A percentile compares a stretch with the other conserved stretches of the same genome.
Evolutionary conservation across 176 grass and related monocot genomes (phyloP).

Genomic region (Carex cristatella): DNA sequence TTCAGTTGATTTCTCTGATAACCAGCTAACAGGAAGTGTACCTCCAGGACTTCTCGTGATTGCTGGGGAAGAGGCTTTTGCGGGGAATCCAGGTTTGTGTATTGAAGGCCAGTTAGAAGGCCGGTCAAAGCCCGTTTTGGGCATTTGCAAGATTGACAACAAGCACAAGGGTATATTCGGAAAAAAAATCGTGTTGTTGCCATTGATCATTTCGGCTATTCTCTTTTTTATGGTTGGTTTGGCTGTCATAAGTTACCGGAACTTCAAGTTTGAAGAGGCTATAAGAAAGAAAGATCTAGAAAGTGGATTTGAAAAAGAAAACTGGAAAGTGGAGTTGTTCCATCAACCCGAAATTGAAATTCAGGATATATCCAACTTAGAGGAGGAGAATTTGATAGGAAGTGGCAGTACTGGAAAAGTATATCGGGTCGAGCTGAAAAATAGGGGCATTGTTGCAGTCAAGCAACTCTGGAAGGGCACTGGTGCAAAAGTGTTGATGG

Average conservation of each 20-base stretch:
- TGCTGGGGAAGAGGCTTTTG: constrained; percentile 40
- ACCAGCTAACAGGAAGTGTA: constrained; percentile 50
- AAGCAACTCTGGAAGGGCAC: constrained; percentile 68
- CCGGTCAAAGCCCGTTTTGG: constrained; percentile 24
- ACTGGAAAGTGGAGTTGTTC: constrained; percentile 88
- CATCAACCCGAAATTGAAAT: constrained; percentile 63
- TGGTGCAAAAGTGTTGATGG: constrained; percentile 49
- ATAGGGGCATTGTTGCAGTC: constrained; percentile 49
- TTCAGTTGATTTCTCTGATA: constrained; percentile 71
- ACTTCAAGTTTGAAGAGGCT: constrained; percentile 55
- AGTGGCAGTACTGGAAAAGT: constrained; percentile 66
- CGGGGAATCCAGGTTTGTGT: constrained; percentile 51
- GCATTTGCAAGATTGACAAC: constrained; percentile 37
- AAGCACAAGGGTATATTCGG: constrained; percentile 21
- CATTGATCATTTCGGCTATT: constrained; percentile 33
- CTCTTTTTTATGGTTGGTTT: constrained; percentile 49
- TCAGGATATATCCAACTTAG: constrained; percentile 57
- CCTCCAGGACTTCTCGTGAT: constrained; percentile 54
- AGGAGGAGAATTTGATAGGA: constrained; percentile 65
- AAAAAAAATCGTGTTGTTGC: constrained; percentile 27
- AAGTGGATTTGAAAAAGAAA: constrained; percentile 16
- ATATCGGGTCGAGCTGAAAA: constrained; percentile 60
- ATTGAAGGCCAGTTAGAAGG: constrained; percentile 6
- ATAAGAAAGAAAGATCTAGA: constrained; percentile 39
- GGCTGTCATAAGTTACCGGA: constrained; percentile 53